Evolutionary conservation across 2,329 filamentous ascomycete genomes (phyloP).

Genomic region (Aspergillus ustus): DNA sequence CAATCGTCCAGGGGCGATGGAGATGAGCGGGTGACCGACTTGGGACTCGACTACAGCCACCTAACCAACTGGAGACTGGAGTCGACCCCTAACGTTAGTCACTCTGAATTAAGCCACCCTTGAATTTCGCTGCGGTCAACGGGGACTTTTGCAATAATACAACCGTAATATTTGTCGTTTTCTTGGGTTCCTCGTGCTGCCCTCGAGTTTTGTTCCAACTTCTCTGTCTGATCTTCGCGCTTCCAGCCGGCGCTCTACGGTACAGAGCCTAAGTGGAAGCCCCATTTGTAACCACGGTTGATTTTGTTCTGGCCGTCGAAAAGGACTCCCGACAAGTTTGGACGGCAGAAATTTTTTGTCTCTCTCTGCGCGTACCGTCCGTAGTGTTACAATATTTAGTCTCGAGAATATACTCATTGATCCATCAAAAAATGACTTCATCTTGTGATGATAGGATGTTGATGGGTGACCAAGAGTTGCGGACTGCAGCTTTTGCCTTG

Average conservation of each 20-base stretch:
- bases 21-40: slow-evolving; percentile 6
- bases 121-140: neutral
- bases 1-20: slow-evolving; percentile 2
- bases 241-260: neutral
- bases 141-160: slow-evolving; percentile 3
- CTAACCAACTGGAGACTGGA: neutral
- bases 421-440: neutral
- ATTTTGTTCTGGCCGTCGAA: slow-evolving; percentile 11
- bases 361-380: neutral
- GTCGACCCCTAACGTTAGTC: slow-evolving; percentile 9
- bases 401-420: neutral
- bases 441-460: neutral
- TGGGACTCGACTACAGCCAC: slow-evolving; percentile 6
- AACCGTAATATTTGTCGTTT: slow-evolving; percentile 5
- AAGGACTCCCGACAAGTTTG: slow-evolving; percentile 1
- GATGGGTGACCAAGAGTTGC: neutral
- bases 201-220: neutral
- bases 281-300: slow-evolving; percentile 16
- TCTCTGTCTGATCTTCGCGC: slow-evolving; percentile 1
- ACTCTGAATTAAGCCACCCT: neutral
- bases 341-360: neutral
- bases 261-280: slow-evolving; percentile 1
- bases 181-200: slow-evolving; percentile 7
- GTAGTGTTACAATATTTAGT: too few species aligned
- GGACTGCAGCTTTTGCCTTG: neutral